phyloP scores from a whole-genome alignment of 768 basidiomycete species.

The Auriscalpium vulgare region DNA sequence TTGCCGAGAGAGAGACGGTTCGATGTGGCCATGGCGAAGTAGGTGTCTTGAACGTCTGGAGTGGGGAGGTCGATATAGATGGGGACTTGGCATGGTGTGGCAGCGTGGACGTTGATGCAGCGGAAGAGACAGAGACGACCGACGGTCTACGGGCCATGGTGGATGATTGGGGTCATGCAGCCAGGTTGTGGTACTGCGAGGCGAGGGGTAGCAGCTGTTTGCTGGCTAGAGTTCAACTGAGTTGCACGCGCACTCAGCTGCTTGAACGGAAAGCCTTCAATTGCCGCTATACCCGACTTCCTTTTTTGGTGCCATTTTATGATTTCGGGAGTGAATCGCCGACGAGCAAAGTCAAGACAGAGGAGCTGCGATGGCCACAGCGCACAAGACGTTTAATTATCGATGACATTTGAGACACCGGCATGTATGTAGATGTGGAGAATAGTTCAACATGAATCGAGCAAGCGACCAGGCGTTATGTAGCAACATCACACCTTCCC shows the following conservation, averaged over 20 bases:
- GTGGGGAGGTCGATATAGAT: constrained; percentile 1
- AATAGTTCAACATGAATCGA: neutral
- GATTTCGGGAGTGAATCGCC: neutral
- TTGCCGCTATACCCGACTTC: too few relatives aligned
- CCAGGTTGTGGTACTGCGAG: neutral
- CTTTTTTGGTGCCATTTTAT: neutral
- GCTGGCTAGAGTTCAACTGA: too few relatives aligned
- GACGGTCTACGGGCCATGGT: constrained; percentile 35
- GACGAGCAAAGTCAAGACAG: too few relatives aligned
- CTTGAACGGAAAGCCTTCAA: too few relatives aligned
- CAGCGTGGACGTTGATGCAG: constrained; percentile 12
- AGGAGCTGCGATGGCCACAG: too few relatives aligned
- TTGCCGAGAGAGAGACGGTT: neutral
- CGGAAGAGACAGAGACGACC: constrained; percentile 24
- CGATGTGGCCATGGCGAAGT: constrained; percentile 12
- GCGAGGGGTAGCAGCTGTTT: neutral
- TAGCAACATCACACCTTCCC: neutral
- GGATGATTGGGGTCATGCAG: neutral
- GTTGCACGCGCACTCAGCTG: too few relatives aligned
- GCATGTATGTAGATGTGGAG: constrained; percentile 1
- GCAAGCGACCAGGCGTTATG: neutral
- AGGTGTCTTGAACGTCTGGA: constrained; percentile 6
- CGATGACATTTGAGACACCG: neutral
- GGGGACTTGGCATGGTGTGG: constrained; percentile 1
- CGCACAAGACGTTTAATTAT: neutral